Evolutionary conservation across 768 basidiomycete genomes (phyloP), one percentile per base, ranked within the genome.

Genomic region (Lactifluus subvellereus): DNA sequence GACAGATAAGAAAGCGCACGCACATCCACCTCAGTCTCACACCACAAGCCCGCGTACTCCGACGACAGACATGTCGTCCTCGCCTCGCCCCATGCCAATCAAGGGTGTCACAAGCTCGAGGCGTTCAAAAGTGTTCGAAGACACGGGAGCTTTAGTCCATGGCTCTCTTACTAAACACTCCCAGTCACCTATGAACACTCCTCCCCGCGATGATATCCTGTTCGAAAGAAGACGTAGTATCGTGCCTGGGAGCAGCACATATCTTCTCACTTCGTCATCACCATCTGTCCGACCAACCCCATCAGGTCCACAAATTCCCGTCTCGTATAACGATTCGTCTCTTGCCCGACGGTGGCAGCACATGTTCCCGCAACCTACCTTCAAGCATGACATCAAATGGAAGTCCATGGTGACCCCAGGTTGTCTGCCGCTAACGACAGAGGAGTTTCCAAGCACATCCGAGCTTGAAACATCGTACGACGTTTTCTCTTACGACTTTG

Each of bases 331-430:
- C 0, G 86, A 89, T 65, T 80, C 84, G 1, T 85, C 85, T 11
- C 83, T 94, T n/a, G 91, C 93, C 2, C 79, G 89, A 48, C 78
- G 94, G 20, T 98, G 95, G 94, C 86, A 95, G 67, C 92, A 96
- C 71, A 82, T 88, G 63, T 87, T 89, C 70, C 86, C 93, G 0
- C 80, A 80, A 18, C 83, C 86, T 7, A 72, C 82, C 30, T 87
- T 84, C 71, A 89, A 92, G 72, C 86, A 94, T 64, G 87, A 95
- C 50, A 82, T 94, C 73, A 97, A 98, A 72, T 98, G 96, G 96
- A 85, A 83, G 66, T 87, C 87, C 10, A 85, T 94, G 71, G 81
- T 87, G 55, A 88, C 90, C 0, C 94, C 95, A 0, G 83, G 85
- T 11, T 95, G 91, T 69, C 80, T 98, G 2, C 96, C 96, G 6